These are phyloP conservation scores for Trametes sp. DNA, from an alignment of 1,284 basidiomycete species.

Conservation along the genomic window DNA sequence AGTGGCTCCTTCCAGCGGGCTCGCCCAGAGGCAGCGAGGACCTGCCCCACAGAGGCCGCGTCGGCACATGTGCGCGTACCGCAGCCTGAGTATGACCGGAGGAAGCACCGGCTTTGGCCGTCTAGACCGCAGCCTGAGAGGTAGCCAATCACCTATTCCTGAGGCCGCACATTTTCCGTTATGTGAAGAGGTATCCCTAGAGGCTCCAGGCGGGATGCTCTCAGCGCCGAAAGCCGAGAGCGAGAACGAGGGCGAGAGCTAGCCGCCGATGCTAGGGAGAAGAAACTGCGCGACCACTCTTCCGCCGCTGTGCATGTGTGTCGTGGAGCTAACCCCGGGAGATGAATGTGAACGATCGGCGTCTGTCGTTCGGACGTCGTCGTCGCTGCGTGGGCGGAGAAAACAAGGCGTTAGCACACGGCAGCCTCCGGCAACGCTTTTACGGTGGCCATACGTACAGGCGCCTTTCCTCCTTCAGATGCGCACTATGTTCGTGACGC, in stretches of 20 bases:
- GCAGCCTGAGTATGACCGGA: constrained; percentile 3
- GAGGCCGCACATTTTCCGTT: not conserved
- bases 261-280: not conserved
- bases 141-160: not conserved
- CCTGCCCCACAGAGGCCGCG: constrained; percentile 5
- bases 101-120: not conserved
- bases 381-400: constrained; percentile 7
- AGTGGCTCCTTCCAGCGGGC: not conserved
- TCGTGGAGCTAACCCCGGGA: constrained; percentile 7
- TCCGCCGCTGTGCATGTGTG: constrained; percentile 7
- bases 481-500: constrained; percentile 8
- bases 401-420: constrained; percentile 6
- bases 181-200: not conserved
- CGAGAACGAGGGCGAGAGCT: not conserved
- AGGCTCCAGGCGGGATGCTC: not conserved
- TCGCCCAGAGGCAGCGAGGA: not conserved
- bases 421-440: constrained; percentile 10
- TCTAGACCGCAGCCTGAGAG: not conserved
- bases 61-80: not conserved
- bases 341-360: constrained; percentile 4
- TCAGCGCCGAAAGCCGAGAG: not conserved
- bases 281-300: constrained; percentile 1
- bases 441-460: constrained; percentile 1
- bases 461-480: constrained; percentile 7
- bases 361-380: not conserved